Evolutionary conservation across 208 protist genomes (phyloP), one percentile per base, ranked within the genome.

Genomic region (Wallacemonas collosoma): DNA sequence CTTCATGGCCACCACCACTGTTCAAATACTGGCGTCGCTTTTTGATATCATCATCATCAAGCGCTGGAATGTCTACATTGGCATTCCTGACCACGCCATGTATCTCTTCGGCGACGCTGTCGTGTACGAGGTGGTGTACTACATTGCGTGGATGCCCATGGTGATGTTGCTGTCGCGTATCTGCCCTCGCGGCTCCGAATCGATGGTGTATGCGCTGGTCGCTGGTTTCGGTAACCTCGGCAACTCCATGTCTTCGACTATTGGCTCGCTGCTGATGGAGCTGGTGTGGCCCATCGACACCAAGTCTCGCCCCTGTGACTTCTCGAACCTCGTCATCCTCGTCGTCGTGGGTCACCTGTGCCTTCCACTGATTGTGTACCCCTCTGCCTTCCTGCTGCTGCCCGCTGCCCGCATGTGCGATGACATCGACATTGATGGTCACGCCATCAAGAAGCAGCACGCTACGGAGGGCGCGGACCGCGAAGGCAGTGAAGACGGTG

Each of bases 161-260:
- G 69, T 93, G 0, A 71, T 97, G n/a, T 75, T 97, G 41, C 72
- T 93, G 56, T 88, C 90, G 8, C 90, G 88, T 39, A 76, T 97
- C n/a, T 96, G 91, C 72, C 91, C 93, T 5, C 83, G 82, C 38
- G 90, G 88, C 5, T 85, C 90, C 40, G 93, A 97, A 72, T 74
- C 66, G 7, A 91, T 91, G 50, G 86, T 95, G 55, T 94, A 90
- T 54, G 84, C 93, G 14, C 75, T 95, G 50, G 76, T 97, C 63
- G 86, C 88, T 3, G 90, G 89, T 39, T 92, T 90, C 68, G 67
- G 86, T 35, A 94, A 94, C 79, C 80, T 97, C 41, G 93, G 90
- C 26, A 63, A 68, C 63, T 75, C 76, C 40, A 82, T 83, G 38
- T 71, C 82, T 3, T 55, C 47, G 41, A 71, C 79, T 0, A 70